Evolutionary conservation across 768 basidiomycete species (phyloP), one percentile per base, ranked within the genome.

Genomic region (Pleurotus platypus): DNA sequence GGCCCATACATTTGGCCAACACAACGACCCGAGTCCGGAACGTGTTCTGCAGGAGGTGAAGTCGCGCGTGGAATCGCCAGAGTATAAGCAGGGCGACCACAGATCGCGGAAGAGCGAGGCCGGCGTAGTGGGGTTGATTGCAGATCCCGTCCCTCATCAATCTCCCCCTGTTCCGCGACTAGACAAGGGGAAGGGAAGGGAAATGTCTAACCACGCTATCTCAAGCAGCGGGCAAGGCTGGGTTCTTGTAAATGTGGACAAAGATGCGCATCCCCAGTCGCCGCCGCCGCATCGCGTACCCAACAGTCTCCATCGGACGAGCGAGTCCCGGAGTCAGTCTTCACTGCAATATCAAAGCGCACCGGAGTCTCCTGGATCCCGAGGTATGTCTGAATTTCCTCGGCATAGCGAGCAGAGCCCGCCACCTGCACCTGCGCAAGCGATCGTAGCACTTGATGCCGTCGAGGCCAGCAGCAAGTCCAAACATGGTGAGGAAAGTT

Each of bases 241-340:
- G 85, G 85, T 87, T 2, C 70, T 87, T 22, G 81, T 87, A 38
- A 86, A 84, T 51, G 79, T 86, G 13, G 84, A 84, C 58, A 75
- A 76, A 27, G 70, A 71, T 22, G 20, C 60, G 45, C 55, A 46
- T 24, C 6, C 11, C 11, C 43, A 30, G 40, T 47, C 55, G 2
- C 51, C 51, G 9, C n/a, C n/a, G 37, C 12, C 2, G 18, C 39
- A 18, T 38, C 27, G 30, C 27, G 39, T 37, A 40, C 51, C 30
- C 30, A 38, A 63, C 63, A 46, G 66, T 64, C 49, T 60, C 63
- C 47, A 22, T 12, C 67, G 66, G 26, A 56, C 53, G 18, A 65
- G 56, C 49, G 69, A 64, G 57, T 55, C 61, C 1, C 59, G 49
- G 30, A 68, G 74, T 22, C 69, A 67, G 46, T 61, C 64, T 12